Evolutionary conservation across 1,284 basidiomycete species (phyloP).

Genomic region (Trichosporon faecale): DNA sequence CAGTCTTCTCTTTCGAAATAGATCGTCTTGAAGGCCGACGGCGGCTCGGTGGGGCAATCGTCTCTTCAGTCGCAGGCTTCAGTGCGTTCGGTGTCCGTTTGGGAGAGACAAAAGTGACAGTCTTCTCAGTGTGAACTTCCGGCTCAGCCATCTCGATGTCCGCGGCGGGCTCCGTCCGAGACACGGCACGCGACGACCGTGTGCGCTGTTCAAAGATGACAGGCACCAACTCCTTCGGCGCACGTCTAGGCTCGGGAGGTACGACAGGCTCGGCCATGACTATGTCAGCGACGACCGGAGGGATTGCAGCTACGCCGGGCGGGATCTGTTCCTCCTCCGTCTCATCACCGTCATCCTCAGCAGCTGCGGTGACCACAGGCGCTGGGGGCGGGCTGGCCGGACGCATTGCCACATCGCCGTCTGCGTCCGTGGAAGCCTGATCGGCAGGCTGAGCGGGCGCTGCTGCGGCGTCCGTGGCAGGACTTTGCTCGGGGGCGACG

Average conservation of each 20-base stretch:
- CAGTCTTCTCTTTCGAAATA: constrained; percentile 9
- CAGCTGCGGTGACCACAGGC: background rate
- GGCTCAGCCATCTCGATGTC: constrained; percentile 5
- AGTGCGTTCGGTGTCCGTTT: background rate
- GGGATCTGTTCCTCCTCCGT: constrained; percentile 3
- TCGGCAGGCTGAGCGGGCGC: background rate
- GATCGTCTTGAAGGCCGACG: background rate
- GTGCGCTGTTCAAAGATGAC: constrained; percentile 4
- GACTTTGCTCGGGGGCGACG: too few relatives aligned
- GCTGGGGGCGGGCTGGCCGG: background rate
- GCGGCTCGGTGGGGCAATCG: background rate
- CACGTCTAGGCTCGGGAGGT: background rate
- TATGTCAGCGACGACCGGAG: background rate
- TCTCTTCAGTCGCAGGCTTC: background rate
- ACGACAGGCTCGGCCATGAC: background rate
- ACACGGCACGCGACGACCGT: background rate
- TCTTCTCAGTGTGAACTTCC: constrained; percentile 16
- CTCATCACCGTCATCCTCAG: background rate
- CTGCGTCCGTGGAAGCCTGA: background rate
- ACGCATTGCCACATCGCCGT: constrained; percentile 17
- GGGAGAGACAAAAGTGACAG: constrained; percentile 20
- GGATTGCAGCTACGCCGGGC: background rate
- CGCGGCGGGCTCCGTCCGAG: background rate
- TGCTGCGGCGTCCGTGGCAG: too few relatives aligned
- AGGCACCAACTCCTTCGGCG: background rate